phyloP scores from a whole-genome alignment of 2,329 filamentous ascomycete species.

The Colletotrichum incanum region DNA sequence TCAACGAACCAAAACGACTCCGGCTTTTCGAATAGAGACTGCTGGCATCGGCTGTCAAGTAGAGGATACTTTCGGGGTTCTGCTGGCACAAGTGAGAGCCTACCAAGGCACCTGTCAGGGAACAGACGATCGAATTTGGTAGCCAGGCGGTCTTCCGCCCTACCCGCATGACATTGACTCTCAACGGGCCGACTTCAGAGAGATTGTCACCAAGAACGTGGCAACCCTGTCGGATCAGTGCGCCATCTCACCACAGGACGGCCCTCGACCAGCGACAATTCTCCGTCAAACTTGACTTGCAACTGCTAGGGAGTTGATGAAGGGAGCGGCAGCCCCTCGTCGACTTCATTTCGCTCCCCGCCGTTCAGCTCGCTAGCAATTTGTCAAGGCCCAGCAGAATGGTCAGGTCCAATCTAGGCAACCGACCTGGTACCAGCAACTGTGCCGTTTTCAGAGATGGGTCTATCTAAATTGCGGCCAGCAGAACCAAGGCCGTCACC shows the following conservation, averaged over 20 bases:
- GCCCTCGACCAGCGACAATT: background rate
- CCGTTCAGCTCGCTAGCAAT: background rate
- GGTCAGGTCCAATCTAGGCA: background rate
- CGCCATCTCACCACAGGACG: conserved; percentile 3
- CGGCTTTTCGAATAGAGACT: background rate
- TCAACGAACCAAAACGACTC: background rate
- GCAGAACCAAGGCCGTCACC: background rate
- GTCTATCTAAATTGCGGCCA: background rate
- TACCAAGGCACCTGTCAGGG: background rate
- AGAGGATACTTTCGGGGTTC: no score
- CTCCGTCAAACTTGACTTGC: background rate
- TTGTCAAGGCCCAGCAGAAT: background rate
- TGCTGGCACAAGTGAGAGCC: no score
- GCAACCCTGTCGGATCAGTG: conserved; percentile 21
- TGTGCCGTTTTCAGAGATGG: conserved; percentile 1
- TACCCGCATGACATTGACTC: conserved; percentile 11
- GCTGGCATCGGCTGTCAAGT: no score
- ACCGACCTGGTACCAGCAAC: background rate
- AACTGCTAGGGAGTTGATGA: background rate
- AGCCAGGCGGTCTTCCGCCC: conserved; percentile 3
- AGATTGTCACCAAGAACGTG: conserved; percentile 18
- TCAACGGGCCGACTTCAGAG: conserved; percentile 18
- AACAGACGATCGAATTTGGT: background rate
- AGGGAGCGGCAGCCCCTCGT: background rate
- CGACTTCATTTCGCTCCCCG: conserved; percentile 13